Evolutionary conservation across 305 asterid species (phyloP), one percentile per base, ranked within the genome.

Genomic region (Fraxinus angustifolia): DNA sequence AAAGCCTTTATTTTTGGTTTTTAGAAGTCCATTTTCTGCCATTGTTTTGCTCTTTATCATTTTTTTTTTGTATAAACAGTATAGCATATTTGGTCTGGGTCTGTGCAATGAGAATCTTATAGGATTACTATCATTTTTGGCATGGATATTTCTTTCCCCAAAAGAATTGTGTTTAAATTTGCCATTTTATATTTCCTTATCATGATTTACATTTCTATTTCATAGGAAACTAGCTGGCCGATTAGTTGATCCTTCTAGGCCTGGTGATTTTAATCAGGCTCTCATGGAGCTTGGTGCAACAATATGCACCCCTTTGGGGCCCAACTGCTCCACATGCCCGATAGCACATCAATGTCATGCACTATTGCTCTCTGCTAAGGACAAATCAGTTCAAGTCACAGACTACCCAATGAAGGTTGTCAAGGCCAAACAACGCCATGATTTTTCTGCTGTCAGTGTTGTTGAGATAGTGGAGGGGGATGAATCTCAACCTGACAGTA

Each of bases 201-300:
- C 40, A 14, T 45, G 16, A 58, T 68, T 2, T 68, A 12, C 76
- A 65, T 78, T 75, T 82, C 79, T 48, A 67, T 80, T 86, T 67
- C 58, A 76, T 79, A 96, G 99, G 99, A 84, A 87, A 85, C 90
- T 96, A 38, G 95, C 98, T 0, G 83, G 91, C 45, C 92, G 93
- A 90, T 82, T 96, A 85, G 98, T 96, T 84, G 98, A 96, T 86
- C 92, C 87, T 80, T 84, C 67, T 75, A 94, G 97, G 88, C 98
- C 99, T 77, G 99, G 99, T 82, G 97, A 93, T 87, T 94, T 96
- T 87, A 96, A 96, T 83, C 99, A 96, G 92, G 93, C 97, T 79
- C 80, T 96, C 81, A 96, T 96, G 99, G 99, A 96, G 86, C 97
- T 96, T 76, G 99, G 99, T 84, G 98, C 99, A 19, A 94, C 97